Conservation (phyloP, 257 asterid species). For the Ophiorrhiza pumila region DNA sequence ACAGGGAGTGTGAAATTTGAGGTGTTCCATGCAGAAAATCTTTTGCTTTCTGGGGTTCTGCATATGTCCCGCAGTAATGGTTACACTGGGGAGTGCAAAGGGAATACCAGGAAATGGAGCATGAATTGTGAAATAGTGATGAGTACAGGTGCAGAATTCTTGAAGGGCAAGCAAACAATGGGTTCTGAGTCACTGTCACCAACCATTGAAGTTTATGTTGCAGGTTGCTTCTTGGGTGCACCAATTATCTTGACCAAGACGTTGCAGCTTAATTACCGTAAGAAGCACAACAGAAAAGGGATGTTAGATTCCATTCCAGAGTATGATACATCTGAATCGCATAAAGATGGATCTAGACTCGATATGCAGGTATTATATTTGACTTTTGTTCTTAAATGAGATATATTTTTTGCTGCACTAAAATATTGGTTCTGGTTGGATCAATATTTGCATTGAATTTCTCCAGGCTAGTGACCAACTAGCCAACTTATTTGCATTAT, state of each 20-base stretch:
- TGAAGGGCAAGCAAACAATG: conserved; percentile 55
- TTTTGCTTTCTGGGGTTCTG: conserved; percentile 61
- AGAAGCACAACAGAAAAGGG: conserved; percentile 55
- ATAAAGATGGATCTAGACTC: conserved; percentile 40
- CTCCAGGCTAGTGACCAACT: not conserved
- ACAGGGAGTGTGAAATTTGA: conserved; percentile 72
- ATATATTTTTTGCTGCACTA: not conserved
- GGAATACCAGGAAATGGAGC: conserved; percentile 41
- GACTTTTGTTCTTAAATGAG: not conserved
- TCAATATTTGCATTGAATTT: not conserved
- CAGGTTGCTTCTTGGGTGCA: conserved; percentile 72
- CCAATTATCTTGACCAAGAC: conserved; percentile 78
- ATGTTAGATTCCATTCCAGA: conserved; percentile 70
- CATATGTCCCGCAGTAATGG: conserved; percentile 59
- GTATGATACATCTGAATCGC: conserved; percentile 40
- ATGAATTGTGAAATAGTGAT: conserved; percentile 69
- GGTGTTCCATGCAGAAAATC: conserved; percentile 58
- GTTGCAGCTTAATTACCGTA: conserved; percentile 55
- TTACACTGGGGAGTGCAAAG: conserved; percentile 41
- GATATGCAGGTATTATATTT: conserved; percentile 62
- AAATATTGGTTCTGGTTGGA: not conserved
- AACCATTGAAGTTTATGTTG: conserved; percentile 75
- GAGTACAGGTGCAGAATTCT: conserved; percentile 51
- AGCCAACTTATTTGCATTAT: not conserved
- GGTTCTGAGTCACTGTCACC: conserved; percentile 53